A percentile compares a stretch with the other conserved stretches of the same genome.
Evolutionary conservation across 1,139 yeast species (phyloP).

Genomic region (Pichia terricola): DNA sequence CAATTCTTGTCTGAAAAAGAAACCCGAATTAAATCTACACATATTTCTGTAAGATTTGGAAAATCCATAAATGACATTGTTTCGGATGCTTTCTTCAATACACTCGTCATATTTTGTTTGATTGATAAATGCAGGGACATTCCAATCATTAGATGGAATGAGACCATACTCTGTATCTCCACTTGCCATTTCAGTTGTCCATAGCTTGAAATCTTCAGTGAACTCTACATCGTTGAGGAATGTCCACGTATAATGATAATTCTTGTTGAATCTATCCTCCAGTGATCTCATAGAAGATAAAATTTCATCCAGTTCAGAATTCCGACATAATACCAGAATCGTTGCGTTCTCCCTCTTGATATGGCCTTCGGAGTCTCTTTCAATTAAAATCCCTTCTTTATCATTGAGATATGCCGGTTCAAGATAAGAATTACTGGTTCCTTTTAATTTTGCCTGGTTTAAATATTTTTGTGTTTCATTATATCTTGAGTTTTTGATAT

Average conservation of each 20-base stretch:
- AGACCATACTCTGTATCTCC: constrained; percentile 69
- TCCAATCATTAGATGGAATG: constrained; percentile 61
- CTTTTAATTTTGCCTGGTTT: constrained; percentile 18
- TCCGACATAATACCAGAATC: constrained; percentile 61
- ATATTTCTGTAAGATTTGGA: constrained; percentile 70
- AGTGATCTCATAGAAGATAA: constrained; percentile 39
- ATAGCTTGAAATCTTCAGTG: constrained; percentile 50
- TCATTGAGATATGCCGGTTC: constrained; percentile 11
- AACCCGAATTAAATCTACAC: constrained; percentile 80
- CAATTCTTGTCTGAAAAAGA: constrained; percentile 65
- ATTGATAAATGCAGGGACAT: constrained; percentile 45
- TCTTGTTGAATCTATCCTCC: constrained; percentile 62
- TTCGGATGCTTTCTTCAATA: constrained; percentile 45
- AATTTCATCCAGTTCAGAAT: constrained; percentile 38
- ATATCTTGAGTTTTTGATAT: constrained; percentile 2
- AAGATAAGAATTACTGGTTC: constrained; percentile 24
- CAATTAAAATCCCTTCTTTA: constrained; percentile 6
- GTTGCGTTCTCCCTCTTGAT: constrained; percentile 44
- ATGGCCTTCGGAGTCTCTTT: constrained; percentile 1
- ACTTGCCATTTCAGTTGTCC: constrained; percentile 77
- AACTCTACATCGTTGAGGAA: constrained; percentile 80
- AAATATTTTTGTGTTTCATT: constrained; percentile 12
- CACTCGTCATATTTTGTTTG: constrained; percentile 35
- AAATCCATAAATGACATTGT: constrained; percentile 67
- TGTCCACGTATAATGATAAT: constrained; percentile 77